phyloP scores from a whole-genome alignment of 73 alveolate species.

The Durusdinium trenchii region DNA sequence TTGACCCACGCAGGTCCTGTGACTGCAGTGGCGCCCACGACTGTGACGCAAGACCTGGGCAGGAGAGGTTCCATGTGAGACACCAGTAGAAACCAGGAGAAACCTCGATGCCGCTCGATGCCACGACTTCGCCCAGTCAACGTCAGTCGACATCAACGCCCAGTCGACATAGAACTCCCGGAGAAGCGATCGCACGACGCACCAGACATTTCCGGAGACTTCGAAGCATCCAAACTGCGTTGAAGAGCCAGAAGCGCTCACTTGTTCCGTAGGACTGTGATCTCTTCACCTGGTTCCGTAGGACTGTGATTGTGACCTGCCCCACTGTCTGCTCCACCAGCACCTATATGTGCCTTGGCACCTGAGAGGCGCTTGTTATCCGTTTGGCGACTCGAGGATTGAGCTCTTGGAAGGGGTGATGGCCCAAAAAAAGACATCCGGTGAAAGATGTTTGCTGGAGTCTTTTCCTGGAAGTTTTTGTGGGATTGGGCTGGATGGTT shows the following conservation, averaged over 20 bases:
- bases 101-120: not conserved
- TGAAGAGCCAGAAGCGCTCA: not conserved
- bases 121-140: too few relatives aligned
- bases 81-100: not conserved
- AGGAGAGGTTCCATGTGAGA: not conserved
- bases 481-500: too few relatives aligned
- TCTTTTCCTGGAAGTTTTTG: too few relatives aligned
- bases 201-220: not conserved
- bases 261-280: not conserved
- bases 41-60: constrained; percentile 54
- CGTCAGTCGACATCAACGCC: too few relatives aligned
- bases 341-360: constrained; percentile 35
- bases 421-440: too few relatives aligned
- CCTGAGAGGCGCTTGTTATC: not conserved
- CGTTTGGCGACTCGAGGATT: too few relatives aligned
- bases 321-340: constrained; percentile 17
- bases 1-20: constrained; percentile 17
- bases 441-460: too few relatives aligned
- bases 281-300: not conserved
- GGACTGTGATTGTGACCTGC: constrained; percentile 52
- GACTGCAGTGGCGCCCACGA: not conserved
- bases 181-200: not conserved
- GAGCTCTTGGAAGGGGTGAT: too few relatives aligned
- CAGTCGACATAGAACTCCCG: not conserved
- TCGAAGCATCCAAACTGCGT: too few relatives aligned